Percentiles rank a stretch among this genome's conserved stretches.
phyloP scores from a whole-genome alignment of 495 filamentous ascomycete species.

The Penicillium antarcticum region DNA sequence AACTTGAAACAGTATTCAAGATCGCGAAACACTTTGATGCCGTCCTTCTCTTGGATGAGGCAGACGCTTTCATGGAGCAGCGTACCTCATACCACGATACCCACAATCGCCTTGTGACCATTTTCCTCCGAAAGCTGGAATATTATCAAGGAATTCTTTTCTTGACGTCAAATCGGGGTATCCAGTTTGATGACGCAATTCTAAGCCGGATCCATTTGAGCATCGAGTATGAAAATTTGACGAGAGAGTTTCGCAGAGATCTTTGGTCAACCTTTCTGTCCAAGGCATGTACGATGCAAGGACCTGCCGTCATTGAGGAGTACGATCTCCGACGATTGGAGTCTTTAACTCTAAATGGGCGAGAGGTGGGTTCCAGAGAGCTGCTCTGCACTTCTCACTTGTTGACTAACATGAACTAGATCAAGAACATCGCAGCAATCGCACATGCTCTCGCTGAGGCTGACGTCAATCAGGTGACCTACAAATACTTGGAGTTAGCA shows the following conservation, averaged over 20 bases:
- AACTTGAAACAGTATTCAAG: constrained; percentile 22
- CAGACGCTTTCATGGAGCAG: constrained; percentile 40
- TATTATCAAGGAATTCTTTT: constrained; percentile 47
- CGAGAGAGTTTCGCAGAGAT: constrained; percentile 10
- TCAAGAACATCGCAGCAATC: constrained; percentile 22
- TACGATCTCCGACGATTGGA: constrained; percentile 15
- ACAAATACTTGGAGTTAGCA: constrained; percentile 20
- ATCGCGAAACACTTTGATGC: constrained; percentile 30
- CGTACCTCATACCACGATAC: constrained; percentile 18
- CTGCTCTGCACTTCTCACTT: constrained; percentile 1
- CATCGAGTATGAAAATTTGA: constrained; percentile 39
- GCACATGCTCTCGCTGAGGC: constrained; percentile 17
- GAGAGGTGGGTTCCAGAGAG: constrained; percentile 17
- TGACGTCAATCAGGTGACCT: constrained; percentile 11
- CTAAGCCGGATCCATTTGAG: constrained; percentile 42
- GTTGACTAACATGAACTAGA: constrained; percentile 12
- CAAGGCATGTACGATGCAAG: constrained; percentile 13
- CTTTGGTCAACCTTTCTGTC: constrained; percentile 21
- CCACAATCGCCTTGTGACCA: constrained; percentile 25
- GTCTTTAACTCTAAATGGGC: constrained; percentile 19
- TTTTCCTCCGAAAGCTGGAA: constrained; percentile 56
- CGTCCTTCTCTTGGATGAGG: constrained; percentile 40
- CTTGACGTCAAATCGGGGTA: constrained; percentile 28
- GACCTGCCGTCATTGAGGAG: constrained; percentile 13
- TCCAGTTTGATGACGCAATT: constrained; percentile 40